phyloP scores from a whole-genome alignment of 345 rosid genomes.

The Euphorbia peplus region DNA sequence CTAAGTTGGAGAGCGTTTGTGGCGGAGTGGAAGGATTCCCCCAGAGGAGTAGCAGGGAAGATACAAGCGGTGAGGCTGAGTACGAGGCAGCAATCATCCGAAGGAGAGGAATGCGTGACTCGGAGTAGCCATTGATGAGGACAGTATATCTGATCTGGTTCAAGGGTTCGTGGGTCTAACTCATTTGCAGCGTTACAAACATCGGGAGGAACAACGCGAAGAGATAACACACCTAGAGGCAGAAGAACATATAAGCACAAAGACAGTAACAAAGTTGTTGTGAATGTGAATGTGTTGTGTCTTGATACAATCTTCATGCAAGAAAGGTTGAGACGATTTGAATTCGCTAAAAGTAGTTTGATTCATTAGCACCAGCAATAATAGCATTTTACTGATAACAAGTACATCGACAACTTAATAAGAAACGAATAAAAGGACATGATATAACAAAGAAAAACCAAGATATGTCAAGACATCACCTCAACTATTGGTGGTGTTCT shows the following conservation, averaged over 20 bases:
- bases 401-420: not conserved
- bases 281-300: not conserved
- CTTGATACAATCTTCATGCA: not conserved
- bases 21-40: constrained; percentile 58
- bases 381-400: not conserved
- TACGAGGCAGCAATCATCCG: constrained; percentile 51
- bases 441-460: not conserved
- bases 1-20: constrained; percentile 35
- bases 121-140: constrained; percentile 74
- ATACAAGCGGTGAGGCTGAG: constrained; percentile 48
- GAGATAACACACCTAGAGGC: constrained; percentile 17
- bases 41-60: constrained; percentile 58
- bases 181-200: constrained; percentile 35
- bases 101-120: constrained; percentile 57
- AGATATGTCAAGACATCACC: not conserved
- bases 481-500: not conserved
- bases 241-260: constrained; percentile 4
- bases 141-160: constrained; percentile 63
- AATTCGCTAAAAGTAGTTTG: no score
- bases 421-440: not conserved
- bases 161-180: constrained; percentile 37
- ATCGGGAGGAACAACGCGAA: constrained; percentile 29
- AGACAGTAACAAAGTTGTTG: not conserved
- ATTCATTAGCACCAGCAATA: not conserved
- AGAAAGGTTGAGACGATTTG: not conserved